Percentiles rank a stretch among this genome's conserved stretches.
These are phyloP conservation scores for Aspergillus pseudoglaucus DNA, from an alignment of 2,329 filamentous ascomycete species.

Conservation along the genomic window DNA sequence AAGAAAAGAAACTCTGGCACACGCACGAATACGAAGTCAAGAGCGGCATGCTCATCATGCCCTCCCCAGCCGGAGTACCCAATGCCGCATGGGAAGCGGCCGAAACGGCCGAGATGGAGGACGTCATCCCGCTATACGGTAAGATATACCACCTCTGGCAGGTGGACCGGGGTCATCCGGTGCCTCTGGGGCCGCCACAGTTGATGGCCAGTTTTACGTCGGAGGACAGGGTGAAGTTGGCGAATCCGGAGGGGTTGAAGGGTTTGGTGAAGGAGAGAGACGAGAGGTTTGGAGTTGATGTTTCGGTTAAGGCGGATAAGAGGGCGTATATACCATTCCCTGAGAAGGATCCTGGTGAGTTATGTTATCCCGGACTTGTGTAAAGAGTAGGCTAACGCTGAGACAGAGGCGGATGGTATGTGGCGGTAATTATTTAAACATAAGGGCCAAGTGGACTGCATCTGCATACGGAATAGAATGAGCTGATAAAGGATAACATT, in stretches of 20 bases:
- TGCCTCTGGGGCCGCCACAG: slow-evolving; percentile 56
- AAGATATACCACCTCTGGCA: slow-evolving; percentile 87
- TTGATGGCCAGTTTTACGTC: slow-evolving; percentile 56
- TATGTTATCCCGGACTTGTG: background rate
- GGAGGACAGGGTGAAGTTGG: slow-evolving; percentile 19
- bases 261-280: slow-evolving; percentile 47
- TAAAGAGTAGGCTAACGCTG: background rate
- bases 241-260: slow-evolving; percentile 22
- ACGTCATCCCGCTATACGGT: slow-evolving; percentile 68
- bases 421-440: slow-evolving; percentile 11
- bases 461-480: background rate
- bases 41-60: slow-evolving; percentile 40
- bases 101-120: slow-evolving; percentile 74
- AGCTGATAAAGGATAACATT: background rate
- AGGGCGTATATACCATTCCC: slow-evolving; percentile 44
- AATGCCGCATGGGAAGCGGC: slow-evolving; percentile 64
- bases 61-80: slow-evolving; percentile 36
- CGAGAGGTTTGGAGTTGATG: slow-evolving; percentile 48
- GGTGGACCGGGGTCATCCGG: slow-evolving; percentile 62
- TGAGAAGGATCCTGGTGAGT: slow-evolving; percentile 28
- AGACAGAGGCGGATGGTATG: slow-evolving; percentile 29
- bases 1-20: slow-evolving; percentile 75
- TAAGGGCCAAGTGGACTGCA: background rate
- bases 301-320: slow-evolving; percentile 46
- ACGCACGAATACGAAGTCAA: slow-evolving; percentile 51